Conservation (phyloP, 2,329 filamentous ascomycete species). For the Penicillium aurantiogriseum region DNA sequence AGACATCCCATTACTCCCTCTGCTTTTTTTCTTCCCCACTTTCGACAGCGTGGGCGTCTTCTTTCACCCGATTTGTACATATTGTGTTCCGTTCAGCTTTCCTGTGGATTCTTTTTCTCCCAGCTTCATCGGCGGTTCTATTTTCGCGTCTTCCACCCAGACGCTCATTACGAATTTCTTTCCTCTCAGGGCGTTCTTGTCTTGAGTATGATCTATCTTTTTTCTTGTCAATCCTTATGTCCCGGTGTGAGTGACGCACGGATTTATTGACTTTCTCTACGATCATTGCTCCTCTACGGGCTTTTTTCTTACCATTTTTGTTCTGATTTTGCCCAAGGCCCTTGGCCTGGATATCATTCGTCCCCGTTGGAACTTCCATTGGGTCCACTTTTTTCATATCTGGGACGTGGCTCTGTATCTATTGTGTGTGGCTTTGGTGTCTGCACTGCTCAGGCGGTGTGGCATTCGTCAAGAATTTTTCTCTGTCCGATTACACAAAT, state of each 20-base stretch:
- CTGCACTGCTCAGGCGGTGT: neutral
- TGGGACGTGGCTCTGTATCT: conserved; percentile 4
- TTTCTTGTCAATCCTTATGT: conserved; percentile 38
- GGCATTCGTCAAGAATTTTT: conserved; percentile 2
- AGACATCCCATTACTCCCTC: conserved; percentile 8
- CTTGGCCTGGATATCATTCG: conserved; percentile 2
- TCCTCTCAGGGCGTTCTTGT: conserved; percentile 28
- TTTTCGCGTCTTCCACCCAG: conserved; percentile 19
- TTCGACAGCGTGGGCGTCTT: conserved; percentile 13
- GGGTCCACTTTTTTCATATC: conserved; percentile 7
- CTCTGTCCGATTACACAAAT: conserved; percentile 5
- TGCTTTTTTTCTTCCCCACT: conserved; percentile 7
- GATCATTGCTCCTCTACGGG: conserved; percentile 21
- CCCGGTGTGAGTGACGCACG: conserved; percentile 29
- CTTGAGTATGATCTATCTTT: conserved; percentile 34
- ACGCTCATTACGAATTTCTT: conserved; percentile 37
- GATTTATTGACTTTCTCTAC: conserved; percentile 27
- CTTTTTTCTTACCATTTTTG: conserved; percentile 16
- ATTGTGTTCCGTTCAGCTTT: conserved; percentile 17
- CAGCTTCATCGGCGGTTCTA: conserved; percentile 17
- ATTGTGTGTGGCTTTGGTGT: conserved; percentile 6
- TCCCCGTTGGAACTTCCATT: conserved; percentile 1
- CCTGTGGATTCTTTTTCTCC: conserved; percentile 22
- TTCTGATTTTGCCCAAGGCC: conserved; percentile 4
- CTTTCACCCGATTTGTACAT: conserved; percentile 22